Evolutionary conservation across 2,329 filamentous ascomycete species (phyloP).

Genomic region (Diaporthe destruens): DNA sequence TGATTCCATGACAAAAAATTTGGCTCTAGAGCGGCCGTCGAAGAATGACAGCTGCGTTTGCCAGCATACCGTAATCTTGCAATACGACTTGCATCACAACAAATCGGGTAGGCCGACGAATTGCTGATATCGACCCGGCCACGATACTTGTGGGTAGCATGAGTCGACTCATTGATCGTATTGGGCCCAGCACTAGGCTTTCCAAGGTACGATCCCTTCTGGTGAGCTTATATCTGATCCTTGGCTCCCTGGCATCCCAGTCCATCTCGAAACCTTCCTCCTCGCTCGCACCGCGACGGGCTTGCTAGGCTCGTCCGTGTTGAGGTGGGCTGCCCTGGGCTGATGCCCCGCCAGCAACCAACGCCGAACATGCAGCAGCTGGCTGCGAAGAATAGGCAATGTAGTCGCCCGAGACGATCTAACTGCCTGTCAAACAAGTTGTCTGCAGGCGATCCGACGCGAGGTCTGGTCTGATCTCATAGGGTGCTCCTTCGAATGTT

Average conservation of each 20-base stretch:
- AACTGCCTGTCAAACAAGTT: constrained; percentile 21
- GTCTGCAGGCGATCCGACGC: constrained; percentile 10
- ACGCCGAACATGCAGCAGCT: not conserved
- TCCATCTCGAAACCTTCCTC: not conserved
- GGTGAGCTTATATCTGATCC: not conserved
- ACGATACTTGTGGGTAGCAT: not conserved
- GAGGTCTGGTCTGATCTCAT: constrained; percentile 13
- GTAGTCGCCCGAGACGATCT: not conserved
- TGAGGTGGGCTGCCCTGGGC: constrained; percentile 19
- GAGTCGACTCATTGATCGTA: constrained; percentile 10
- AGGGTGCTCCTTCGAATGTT: constrained; percentile 11
- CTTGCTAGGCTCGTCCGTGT: constrained; percentile 7
- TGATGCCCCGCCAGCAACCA: not conserved
- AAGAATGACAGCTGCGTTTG: constrained; percentile 18
- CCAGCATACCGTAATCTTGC: constrained; percentile 14
- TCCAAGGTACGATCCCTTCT: constrained; percentile 6
- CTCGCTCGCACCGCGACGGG: constrained; percentile 24
- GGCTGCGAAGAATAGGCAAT: not conserved
- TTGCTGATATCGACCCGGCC: constrained; percentile 9
- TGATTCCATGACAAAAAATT: constrained; percentile 30
- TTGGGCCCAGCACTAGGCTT: constrained; percentile 1
- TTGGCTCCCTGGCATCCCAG: no score
- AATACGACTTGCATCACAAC: not conserved
- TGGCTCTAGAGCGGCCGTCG: constrained; percentile 19
- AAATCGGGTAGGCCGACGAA: not conserved